These are phyloP conservation scores for Phyllosticta citribraziliensis DNA, from an alignment of 2,329 filamentous ascomycete species.

Conservation along the genomic window DNA sequence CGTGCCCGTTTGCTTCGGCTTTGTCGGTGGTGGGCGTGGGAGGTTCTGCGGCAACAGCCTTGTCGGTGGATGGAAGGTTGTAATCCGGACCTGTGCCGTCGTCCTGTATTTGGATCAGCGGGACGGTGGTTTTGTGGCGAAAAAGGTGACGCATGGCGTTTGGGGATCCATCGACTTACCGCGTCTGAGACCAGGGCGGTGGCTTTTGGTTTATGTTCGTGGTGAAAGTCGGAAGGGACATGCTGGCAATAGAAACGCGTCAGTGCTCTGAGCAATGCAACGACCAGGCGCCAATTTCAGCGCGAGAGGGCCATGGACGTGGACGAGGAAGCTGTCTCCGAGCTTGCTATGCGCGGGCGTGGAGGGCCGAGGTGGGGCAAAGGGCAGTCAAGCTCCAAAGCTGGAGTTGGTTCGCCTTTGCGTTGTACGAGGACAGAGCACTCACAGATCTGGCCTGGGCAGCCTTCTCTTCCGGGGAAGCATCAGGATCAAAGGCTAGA, in stretches of 20 bases:
- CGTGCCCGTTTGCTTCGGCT: constrained; percentile 15
- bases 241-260: constrained; percentile 34
- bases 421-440: constrained; percentile 14
- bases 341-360: not conserved
- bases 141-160: constrained; percentile 4
- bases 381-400: not conserved
- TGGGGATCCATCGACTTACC: constrained; percentile 26
- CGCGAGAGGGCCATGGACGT: not conserved
- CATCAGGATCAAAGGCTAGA: constrained; percentile 80
- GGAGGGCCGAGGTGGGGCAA: not conserved
- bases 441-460: constrained; percentile 68
- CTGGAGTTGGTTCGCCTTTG: not conserved
- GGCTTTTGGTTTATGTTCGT: constrained; percentile 51
- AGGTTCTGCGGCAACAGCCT: constrained; percentile 53
- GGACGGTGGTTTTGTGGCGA: constrained; percentile 5
- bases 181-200: constrained; percentile 70
- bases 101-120: constrained; percentile 35
- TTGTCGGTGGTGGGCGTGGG: constrained; percentile 40
- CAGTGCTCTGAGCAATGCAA: constrained; percentile 1
- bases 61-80: constrained; percentile 66
- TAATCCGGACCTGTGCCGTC: constrained; percentile 60
- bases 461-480: constrained; percentile 72
- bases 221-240: constrained; percentile 55
- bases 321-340: not conserved
- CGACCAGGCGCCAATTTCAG: not conserved